phyloP scores from a whole-genome alignment of 192 early-diverging fungal genomes.

The Umbelopsis isabellina region DNA sequence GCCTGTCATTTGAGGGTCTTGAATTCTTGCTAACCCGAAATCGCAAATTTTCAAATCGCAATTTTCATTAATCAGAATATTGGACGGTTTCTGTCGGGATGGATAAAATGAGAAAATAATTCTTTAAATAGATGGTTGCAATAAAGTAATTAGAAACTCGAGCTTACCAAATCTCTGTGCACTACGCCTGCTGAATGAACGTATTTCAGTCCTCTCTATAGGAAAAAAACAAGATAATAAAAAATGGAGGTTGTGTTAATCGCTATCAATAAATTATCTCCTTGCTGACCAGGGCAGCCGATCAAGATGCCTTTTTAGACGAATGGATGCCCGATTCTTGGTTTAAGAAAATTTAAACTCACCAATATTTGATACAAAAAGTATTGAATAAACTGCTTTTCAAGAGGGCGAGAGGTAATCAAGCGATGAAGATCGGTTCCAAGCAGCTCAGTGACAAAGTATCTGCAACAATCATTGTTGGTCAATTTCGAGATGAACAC shows the following conservation, averaged over 20 bases:
- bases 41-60: constrained; percentile 99
- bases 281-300: too few species aligned
- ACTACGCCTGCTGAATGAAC: constrained; percentile 95
- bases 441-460: constrained; percentile 96
- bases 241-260: not conserved
- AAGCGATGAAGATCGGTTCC: constrained; percentile 96
- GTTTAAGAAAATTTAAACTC: constrained; percentile 30
- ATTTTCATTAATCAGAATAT: constrained; percentile 97
- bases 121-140: not conserved
- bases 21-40: constrained; percentile 93
- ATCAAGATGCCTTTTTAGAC: too few species aligned
- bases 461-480: constrained; percentile 47
- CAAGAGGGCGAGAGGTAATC: constrained; percentile 84
- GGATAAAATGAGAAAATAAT: not conserved
- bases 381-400: constrained; percentile 96
- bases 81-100: constrained; percentile 78
- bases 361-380: constrained; percentile 96
- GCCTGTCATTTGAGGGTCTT: constrained; percentile 96
- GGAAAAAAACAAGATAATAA: constrained; percentile 11
- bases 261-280: not conserved
- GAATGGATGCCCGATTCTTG: too few species aligned
- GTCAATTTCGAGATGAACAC: not conserved
- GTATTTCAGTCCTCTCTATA: constrained; percentile 84
- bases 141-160: not conserved
- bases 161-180: constrained; percentile 85